Conservation (phyloP, 495 filamentous ascomycete genomes). For the Penicillium steckii region DNA sequence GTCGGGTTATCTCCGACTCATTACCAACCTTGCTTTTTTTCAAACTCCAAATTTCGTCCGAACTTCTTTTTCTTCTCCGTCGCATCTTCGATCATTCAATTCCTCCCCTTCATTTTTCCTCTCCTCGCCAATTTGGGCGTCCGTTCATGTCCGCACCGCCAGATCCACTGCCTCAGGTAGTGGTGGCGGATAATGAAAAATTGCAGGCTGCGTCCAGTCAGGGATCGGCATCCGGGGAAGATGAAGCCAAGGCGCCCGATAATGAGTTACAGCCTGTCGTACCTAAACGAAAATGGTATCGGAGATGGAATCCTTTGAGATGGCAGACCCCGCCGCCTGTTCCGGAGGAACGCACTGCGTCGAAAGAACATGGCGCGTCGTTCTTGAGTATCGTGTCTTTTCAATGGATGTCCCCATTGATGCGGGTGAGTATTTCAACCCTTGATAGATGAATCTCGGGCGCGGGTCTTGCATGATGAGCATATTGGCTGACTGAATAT, state of each 20-base stretch:
- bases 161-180: slow-evolving; percentile 17
- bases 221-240: slow-evolving; percentile 14
- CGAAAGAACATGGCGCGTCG: slow-evolving; percentile 51
- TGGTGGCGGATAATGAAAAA: slow-evolving; percentile 15
- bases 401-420: slow-evolving; percentile 63
- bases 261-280: slow-evolving; percentile 1
- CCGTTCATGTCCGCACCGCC: slow-evolving; percentile 18
- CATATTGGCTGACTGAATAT: not conserved
- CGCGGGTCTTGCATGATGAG: too few species aligned
- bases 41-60: too few species aligned
- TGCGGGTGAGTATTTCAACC: slow-evolving; percentile 34
- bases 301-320: slow-evolving; percentile 55
- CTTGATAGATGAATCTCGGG: too few species aligned
- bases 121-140: not conserved
- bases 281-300: slow-evolving; percentile 50
- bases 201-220: slow-evolving; percentile 12
- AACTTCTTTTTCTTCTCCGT: not conserved
- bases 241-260: slow-evolving; percentile 21
- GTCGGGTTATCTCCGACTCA: too few species aligned
- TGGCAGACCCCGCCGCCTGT: slow-evolving; percentile 50
- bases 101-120: not conserved
- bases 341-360: slow-evolving; percentile 48
- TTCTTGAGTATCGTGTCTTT: slow-evolving; percentile 56
- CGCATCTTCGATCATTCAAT: not conserved
- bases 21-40: too few species aligned